Evolutionary conservation across 306 rosid species (phyloP).

Genomic region (Rosa rugosa): DNA sequence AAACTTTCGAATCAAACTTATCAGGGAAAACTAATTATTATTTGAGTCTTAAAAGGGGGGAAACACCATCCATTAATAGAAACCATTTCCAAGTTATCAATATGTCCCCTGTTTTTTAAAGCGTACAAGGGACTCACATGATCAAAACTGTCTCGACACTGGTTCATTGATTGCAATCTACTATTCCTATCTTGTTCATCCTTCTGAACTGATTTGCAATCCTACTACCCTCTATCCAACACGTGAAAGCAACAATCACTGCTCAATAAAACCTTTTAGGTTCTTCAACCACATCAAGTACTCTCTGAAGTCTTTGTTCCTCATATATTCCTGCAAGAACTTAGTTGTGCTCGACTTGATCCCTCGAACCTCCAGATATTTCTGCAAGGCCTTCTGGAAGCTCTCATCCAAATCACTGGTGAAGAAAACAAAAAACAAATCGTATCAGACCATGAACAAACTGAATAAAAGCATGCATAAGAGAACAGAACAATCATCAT

Average conservation of each 20-base stretch:
- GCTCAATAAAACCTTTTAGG: constrained; percentile 65
- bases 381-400: constrained; percentile 75
- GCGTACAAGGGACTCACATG: not conserved
- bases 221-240: constrained; percentile 13
- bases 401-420: constrained; percentile 83
- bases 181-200: not conserved
- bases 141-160: not conserved
- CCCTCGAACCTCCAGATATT: constrained; percentile 77
- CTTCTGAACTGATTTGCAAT: constrained; percentile 1
- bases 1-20: not conserved
- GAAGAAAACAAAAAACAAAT: constrained; percentile 9
- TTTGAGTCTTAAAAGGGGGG: not conserved
- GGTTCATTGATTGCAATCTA: constrained; percentile 7
- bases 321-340: constrained; percentile 72
- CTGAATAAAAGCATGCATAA: not conserved
- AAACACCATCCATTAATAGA: not conserved
- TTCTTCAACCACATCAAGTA: constrained; percentile 77
- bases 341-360: constrained; percentile 52
- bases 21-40: not conserved
- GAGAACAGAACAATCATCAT: not conserved
- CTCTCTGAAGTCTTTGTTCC: constrained; percentile 61
- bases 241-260: constrained; percentile 27
- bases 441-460: not conserved
- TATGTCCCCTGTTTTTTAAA: not conserved
- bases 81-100: not conserved